Evolutionary conservation across 2,329 filamentous ascomycete species (phyloP).

Genomic region (Fusarium tricinctum): DNA sequence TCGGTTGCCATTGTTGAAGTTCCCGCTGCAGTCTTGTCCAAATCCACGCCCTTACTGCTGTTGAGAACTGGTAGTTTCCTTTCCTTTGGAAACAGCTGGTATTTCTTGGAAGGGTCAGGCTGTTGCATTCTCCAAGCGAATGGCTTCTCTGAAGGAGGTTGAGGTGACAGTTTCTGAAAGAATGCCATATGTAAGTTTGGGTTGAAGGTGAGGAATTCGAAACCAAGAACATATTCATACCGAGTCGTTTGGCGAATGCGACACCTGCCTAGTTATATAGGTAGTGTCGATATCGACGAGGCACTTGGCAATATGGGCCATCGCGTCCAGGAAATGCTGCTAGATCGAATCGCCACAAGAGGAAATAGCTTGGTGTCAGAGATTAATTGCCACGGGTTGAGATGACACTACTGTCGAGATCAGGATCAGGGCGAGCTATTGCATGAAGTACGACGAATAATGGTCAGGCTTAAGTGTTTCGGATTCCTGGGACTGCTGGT

Average conservation of each 20-base stretch:
- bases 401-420: slow-evolving; percentile 43
- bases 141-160: slow-evolving; percentile 61
- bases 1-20: slow-evolving; percentile 60
- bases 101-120: slow-evolving; percentile 65
- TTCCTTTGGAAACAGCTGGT: slow-evolving; percentile 72
- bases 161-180: slow-evolving; percentile 46
- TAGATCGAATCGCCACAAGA: slow-evolving; percentile 38
- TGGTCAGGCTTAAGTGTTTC: slow-evolving; percentile 47
- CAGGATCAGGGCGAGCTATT: slow-evolving; percentile 40
- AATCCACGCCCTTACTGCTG: slow-evolving; percentile 64
- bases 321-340: slow-evolving; percentile 54
- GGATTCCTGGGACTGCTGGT: slow-evolving; percentile 48
- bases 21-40: slow-evolving; percentile 63
- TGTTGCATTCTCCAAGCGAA: slow-evolving; percentile 72
- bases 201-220: slow-evolving; percentile 13
- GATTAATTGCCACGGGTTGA: slow-evolving; percentile 42
- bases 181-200: slow-evolving; percentile 35
- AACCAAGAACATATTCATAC: slow-evolving; percentile 53
- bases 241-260: slow-evolving; percentile 61
- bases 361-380: slow-evolving; percentile 47
- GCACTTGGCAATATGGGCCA: slow-evolving; percentile 75
- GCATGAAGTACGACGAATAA: slow-evolving; percentile 40
- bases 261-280: slow-evolving; percentile 66
- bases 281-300: slow-evolving; percentile 64
- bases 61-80: slow-evolving; percentile 60